Evolutionary conservation across 257 asterid species (phyloP).

Genomic region (Buddleja alternifolia): DNA sequence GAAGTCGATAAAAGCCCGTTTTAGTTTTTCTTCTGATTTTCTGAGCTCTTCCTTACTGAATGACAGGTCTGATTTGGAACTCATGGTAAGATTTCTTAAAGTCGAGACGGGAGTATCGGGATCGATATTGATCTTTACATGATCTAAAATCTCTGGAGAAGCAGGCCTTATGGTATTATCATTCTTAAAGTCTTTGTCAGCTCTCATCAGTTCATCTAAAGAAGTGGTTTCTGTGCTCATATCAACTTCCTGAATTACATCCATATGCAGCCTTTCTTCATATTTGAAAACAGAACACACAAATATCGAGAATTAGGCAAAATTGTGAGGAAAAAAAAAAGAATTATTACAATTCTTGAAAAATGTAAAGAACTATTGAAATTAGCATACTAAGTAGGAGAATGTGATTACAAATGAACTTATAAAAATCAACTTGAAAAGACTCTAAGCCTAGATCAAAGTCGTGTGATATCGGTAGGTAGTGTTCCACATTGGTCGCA

Average conservation of each 20-base stretch:
- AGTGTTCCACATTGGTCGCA: too few species aligned
- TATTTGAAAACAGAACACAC: background rate
- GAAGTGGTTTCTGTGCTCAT: slow-evolving; percentile 28
- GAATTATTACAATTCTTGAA: too few species aligned
- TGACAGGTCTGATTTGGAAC: slow-evolving; percentile 40
- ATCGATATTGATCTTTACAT: slow-evolving; percentile 55
- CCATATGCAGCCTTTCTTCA: slow-evolving; percentile 43
- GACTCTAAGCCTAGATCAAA: too few species aligned
- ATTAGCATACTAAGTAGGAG: too few species aligned
- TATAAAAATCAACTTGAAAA: too few species aligned
- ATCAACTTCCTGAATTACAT: slow-evolving; percentile 59
- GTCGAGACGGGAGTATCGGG: slow-evolving; percentile 70
- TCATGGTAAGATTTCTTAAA: slow-evolving; percentile 42
- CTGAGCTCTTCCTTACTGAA: slow-evolving; percentile 54
- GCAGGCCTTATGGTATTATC: slow-evolving; percentile 36
- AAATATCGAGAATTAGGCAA: background rate
- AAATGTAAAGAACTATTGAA: too few species aligned
- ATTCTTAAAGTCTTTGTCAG: slow-evolving; percentile 7
- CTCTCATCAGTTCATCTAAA: slow-evolving; percentile 21
- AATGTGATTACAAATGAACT: too few species aligned
- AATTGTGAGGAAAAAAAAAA: too few species aligned
- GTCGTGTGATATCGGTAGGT: too few species aligned
- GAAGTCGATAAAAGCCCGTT: slow-evolving; percentile 60
- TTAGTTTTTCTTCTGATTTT: slow-evolving; percentile 54
- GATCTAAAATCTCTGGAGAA: slow-evolving; percentile 47